Conservation (phyloP, 495 filamentous ascomycete genomes). For the Margaritispora aquatica region DNA sequence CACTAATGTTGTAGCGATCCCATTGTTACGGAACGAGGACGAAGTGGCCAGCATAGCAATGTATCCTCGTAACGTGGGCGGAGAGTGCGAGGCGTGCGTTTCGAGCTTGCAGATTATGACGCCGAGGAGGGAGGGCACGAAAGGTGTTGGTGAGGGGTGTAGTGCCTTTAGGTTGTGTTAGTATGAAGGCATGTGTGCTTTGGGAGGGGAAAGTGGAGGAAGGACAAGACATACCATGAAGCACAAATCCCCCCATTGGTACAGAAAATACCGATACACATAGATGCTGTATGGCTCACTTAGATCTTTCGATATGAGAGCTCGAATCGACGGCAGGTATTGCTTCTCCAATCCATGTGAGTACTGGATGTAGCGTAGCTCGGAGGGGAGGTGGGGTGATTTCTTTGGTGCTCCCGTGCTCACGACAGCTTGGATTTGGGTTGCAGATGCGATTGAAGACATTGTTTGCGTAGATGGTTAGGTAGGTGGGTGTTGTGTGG, state of each 20-base stretch:
- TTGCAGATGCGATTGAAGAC: not conserved
- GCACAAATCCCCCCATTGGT: constrained; percentile 95
- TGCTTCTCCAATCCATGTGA: constrained; percentile 66
- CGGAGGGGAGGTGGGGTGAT: constrained; percentile 28
- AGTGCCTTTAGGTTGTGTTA: constrained; percentile 48
- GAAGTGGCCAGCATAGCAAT: constrained; percentile 96
- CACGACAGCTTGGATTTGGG: not conserved
- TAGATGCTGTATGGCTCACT: constrained; percentile 99
- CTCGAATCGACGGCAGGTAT: constrained; percentile 82
- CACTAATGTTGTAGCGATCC: constrained; percentile 89
- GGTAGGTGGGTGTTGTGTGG: too few relatives aligned
- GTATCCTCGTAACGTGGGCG: constrained; percentile 82
- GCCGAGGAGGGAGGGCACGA: constrained; percentile 50
- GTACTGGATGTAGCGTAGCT: constrained; percentile 81
- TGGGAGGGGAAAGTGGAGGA: not conserved
- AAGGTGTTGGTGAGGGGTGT: constrained; percentile 37
- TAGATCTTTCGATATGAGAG: constrained; percentile 92
- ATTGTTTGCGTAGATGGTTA: not conserved
- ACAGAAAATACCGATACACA: constrained; percentile 97
- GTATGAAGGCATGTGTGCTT: not conserved
- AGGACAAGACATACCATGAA: constrained; percentile 58
- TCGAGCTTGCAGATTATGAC: constrained; percentile 98
- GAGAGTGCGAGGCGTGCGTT: constrained; percentile 60
- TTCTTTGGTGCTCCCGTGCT: constrained; percentile 3
- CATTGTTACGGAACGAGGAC: constrained; percentile 68